Conservation (phyloP, 192 early-diverging fungal genomes). For the Phlyctochytrium planicorne region DNA sequence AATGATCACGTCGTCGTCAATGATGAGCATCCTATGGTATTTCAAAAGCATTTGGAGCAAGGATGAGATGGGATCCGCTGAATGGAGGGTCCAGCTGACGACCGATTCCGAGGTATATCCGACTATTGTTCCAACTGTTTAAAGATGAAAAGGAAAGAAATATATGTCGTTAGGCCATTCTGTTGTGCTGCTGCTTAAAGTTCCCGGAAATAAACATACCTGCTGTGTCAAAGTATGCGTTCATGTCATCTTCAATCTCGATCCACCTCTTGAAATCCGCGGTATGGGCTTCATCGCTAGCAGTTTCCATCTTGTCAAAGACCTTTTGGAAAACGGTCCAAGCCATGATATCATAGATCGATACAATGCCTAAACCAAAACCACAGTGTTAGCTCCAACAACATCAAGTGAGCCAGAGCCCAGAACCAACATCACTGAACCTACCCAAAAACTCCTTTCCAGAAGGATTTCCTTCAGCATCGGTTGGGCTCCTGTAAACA, state of each 20-base stretch:
- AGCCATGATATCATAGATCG: conserved; percentile 47
- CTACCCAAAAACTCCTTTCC: conserved; percentile 21
- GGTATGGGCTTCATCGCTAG: not conserved
- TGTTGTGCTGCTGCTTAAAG: too few species aligned
- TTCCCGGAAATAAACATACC: too few species aligned
- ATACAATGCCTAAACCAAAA: conserved; percentile 46
- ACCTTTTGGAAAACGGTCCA: conserved; percentile 48
- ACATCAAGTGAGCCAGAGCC: not conserved
- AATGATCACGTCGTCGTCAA: conserved; percentile 32
- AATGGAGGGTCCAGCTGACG: conserved; percentile 41
- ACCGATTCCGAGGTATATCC: conserved; percentile 34
- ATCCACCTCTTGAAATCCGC: conserved; percentile 1
- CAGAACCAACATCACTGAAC: conserved; percentile 11
- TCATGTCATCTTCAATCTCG: conserved; percentile 22
- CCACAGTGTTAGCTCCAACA: not conserved
- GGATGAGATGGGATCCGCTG: conserved; percentile 33
- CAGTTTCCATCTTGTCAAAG: conserved; percentile 42
- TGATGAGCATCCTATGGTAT: conserved; percentile 46
- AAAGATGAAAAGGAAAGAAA: too few species aligned
- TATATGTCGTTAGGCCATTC: too few species aligned
- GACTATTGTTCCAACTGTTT: conserved; percentile 29
- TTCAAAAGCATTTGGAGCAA: conserved; percentile 41
- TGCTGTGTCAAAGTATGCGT: conserved; percentile 42
- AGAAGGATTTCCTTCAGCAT: not conserved
- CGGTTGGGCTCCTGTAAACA: conserved; percentile 16